Evolutionary conservation across 139 green algal genomes (phyloP), one percentile per base, ranked within the genome.

Genomic region (Chlamydomonas sp.): DNA sequence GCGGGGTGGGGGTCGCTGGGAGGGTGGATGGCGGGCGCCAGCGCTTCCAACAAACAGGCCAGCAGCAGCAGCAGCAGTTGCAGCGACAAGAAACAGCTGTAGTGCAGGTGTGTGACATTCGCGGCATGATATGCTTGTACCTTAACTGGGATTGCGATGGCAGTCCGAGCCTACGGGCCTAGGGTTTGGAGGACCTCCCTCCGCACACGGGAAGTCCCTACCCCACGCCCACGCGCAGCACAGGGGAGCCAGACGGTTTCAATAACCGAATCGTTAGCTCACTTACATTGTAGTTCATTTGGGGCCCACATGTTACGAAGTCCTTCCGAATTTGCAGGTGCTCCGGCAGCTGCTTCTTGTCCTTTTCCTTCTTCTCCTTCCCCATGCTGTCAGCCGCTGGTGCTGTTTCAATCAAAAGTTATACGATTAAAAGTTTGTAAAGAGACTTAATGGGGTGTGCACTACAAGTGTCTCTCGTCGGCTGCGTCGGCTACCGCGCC

Each of bases 201-300:
- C 31, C 31, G 31, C 31, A 49, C 31, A 49, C 31, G 31, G 31
- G 31, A 49, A 49, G 31, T 49, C 31, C 31, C 31, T 49, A 49
- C 31, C 31, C 31, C 31, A 49, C 31, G 31, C 31, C 31, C 31
- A 49, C 31, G 31, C 31, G 31, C 31, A 49, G 31, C 31, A 49
- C 31, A 49, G 31, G 31, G 31, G 31, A 49, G 31, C 31, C 31
- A 49, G 31, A 49, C 31, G 31, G 31, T 49, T 49, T 49, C 31
- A 49, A 49, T 49, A 69, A 9, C 64, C 64, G 64, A 69, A 12
- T 9, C 64, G 64, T 9, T 12, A 12, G 5, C 15, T 49, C 17
- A 80, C 94, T 93, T 77, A 98, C 96, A 89, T 98, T 90, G 31
- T 91, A 92, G 84, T 98, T 98, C 0, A 96, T 75, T 72, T 96